Evolutionary conservation across 805 yeast species (phyloP), one percentile per base, ranked within the genome.

Genomic region (Clavispora asparagi): DNA sequence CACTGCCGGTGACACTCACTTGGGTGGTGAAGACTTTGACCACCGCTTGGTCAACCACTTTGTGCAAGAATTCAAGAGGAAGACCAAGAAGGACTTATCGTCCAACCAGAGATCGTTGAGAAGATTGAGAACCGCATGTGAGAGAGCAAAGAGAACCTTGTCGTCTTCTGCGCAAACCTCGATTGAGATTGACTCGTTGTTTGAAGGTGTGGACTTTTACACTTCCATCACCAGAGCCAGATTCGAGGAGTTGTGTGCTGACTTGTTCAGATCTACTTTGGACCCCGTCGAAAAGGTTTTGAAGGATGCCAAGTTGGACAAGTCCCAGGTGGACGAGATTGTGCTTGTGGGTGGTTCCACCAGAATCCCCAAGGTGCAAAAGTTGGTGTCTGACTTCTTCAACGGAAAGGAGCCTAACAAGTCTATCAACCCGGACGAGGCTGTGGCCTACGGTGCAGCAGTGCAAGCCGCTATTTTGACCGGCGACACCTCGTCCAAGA

Each of bases 391-490:
- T 57, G 97, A 91, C 74, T 90, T 84, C 84, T 90, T 91, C 82
- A 87, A 90, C 73, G 97, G 97, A 69, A 91, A 90, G 78, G 96
- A 90, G 76, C 96, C 95, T 74, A 88, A 88, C 80, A 87, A 83
- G 77, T 87, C 96, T 45, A 90, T 90, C 73, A 90, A 90, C 82
- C 97, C 97, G 60, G 97, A 90, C 79, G 97, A 90, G 78, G 97
- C 97, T 64, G 97, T 90, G 73, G 97, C 97, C 65, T 90, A 90
- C 77, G 97, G 97, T 85, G 97, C 97, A 60, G 97, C 97, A 54
- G 97, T 90, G 59, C 97, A 90, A 79, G 97, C 96, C 58, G 97
- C 97, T 59, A 90, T 90, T 67, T 81, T 90, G 68, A 82, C 96
- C 51, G 97, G 97, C 77, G 97, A 90, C 74, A 84, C 92, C 59